Evolutionary conservation across 331 rosid genomes (phyloP), one percentile per base, ranked within the genome.

Genomic region (Malus hybrid): DNA sequence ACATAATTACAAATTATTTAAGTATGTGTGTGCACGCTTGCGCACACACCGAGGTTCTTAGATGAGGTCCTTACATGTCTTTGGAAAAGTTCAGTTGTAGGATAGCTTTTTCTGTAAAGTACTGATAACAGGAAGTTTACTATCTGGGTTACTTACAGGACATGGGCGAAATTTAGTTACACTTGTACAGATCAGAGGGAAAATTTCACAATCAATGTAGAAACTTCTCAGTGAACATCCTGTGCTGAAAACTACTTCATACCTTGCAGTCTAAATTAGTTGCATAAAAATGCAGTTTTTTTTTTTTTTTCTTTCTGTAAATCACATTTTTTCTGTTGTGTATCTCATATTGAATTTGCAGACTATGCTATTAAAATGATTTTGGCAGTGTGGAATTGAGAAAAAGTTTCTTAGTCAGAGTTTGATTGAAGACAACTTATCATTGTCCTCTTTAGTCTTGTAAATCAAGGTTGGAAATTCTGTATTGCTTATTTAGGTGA

Each of bases 401-500:
- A 52, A 32, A 60, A 22, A 54, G 5, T 48, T 70, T 34, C 42
- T 31, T 7, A 29, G 15, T 71, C 50, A 64, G 54, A 60, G 52
- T 63, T 67, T 10, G 11, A 67, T 22, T 56, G 55, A 24, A 67
- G 55, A 24, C 36, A 66, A 39, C 22, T 15, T 27, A 6, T 9
- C 6, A 16, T 18, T 50, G 31, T n/a, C 70, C 22, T 62, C 28
- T 42, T 60, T 50, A 31, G 3, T 62, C 14, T 42, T 70, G 65
- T 6, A 61, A 48, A 31, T 62, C 52, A 46, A 46, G 69, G 36
- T 28, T 52, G 20, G 28, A 65, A 59, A 65, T 54, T 6, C n/a
- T 27, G 5, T 69, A 69, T 73, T 79, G 20, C 10, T 13, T 61
- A 60, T 74, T 80, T 32, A 85, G 91, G 96, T 93, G 74, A 85